Evolutionary conservation across 2,329 filamentous ascomycete species (phyloP), one percentile per base, ranked within the genome.

Genomic region (Plenodomus tracheiphilus): DNA sequence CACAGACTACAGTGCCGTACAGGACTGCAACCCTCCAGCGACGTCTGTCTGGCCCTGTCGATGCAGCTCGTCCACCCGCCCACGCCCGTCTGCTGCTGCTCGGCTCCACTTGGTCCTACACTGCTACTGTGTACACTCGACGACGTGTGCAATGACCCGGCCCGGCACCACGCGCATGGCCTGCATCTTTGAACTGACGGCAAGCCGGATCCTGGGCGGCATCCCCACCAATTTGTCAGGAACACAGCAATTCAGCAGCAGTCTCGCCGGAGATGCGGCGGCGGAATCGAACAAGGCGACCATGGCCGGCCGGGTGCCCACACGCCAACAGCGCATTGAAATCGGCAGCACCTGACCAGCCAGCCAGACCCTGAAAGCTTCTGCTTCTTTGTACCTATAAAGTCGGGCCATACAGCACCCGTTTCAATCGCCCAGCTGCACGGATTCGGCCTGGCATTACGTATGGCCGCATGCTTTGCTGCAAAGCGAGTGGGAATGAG

Each of bases 321-420:
- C 53, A 45, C 53, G 53, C 54, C 59, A 54, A 43, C 49, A 43
- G 51, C 49, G 58, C 57, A 61, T 60, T 60, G 56, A 51, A 56
- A 53, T 41, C 19, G 42, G 39, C 43, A 53, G 58, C 66, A 69
- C 63, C 58, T 70, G 66, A 70, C 66, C 65, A 47, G 9, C 28
- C 6, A 32, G 11, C 41, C 49, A 56, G 46, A 47, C 59, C 65
- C 64, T 62, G 55, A 56, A 58, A 56, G 50, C 51, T 44, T 53
- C 40, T 53, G 48, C 49, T 51, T 54, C 47, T 47, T 51, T 35
- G 53, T 49, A 45, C 47, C 41, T 44, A 16, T 48, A 38, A 39
- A 37, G 42, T 39, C 37, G 54, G 53, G 59, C 65, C 59, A 66
- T 61, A 58, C 62, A 62, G 44, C 56, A 44, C 41, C 41, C 50